These are phyloP conservation scores for Daldinia bambusicola DNA, from an alignment of 495 filamentous ascomycete species.

Conservation along the genomic window DNA sequence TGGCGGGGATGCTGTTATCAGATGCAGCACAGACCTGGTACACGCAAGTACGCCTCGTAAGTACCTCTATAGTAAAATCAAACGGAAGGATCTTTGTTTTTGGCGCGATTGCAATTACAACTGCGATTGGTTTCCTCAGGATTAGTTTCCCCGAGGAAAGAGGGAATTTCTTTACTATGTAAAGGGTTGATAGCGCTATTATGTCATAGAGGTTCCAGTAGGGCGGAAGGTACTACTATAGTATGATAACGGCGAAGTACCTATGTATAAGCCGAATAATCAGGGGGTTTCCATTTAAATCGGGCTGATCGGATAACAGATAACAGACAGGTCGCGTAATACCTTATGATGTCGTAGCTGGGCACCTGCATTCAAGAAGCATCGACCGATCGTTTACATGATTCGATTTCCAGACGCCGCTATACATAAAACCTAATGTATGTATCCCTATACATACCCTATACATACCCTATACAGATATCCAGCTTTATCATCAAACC, in stretches of 20 bases:
- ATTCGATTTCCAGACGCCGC: too few species aligned
- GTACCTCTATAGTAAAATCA: not conserved
- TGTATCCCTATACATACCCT: too few species aligned
- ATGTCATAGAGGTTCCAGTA: slow-evolving; percentile 27
- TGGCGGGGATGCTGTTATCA: slow-evolving; percentile 23
- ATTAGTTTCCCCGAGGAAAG: not conserved
- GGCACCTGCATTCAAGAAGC: too few species aligned
- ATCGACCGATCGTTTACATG: not conserved
- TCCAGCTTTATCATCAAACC: slow-evolving; percentile 14
- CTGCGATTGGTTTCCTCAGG: not conserved
- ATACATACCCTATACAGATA: slow-evolving; percentile 11
- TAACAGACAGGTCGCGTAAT: not conserved
- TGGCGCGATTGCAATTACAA: too few species aligned
- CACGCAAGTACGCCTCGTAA: not conserved
- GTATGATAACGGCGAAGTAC: not conserved
- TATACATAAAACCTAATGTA: too few species aligned
- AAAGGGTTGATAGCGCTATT: slow-evolving; percentile 34
- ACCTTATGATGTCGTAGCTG: slow-evolving; percentile 11
- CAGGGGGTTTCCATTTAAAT: slow-evolving; percentile 27
- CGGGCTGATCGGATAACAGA: slow-evolving; percentile 10
- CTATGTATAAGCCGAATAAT: slow-evolving; percentile 19
- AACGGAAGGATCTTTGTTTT: slow-evolving; percentile 18
- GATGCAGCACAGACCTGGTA: slow-evolving; percentile 1
- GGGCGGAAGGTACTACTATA: not conserved
- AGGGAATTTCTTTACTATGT: slow-evolving; percentile 15